Evolutionary conservation across 257 asterid species (phyloP).

Genomic region (Przewalskia tangutica): DNA sequence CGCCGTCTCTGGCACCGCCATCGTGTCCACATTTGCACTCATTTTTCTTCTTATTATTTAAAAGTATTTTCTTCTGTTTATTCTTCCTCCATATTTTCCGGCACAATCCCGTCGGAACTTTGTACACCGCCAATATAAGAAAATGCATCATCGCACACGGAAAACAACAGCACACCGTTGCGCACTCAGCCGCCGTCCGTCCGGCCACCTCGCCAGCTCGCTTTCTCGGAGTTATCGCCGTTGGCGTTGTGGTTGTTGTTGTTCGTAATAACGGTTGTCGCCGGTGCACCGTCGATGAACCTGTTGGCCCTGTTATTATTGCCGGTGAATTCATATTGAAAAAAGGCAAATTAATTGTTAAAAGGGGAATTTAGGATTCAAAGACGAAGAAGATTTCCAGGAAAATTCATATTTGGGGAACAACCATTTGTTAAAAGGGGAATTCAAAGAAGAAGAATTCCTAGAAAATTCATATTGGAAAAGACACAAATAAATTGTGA

Average conservation of each 20-base stretch:
- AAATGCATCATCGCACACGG: slow-evolving; percentile 52
- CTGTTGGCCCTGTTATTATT: neutral
- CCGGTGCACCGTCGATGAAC: slow-evolving; percentile 2
- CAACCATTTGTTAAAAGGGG: neutral
- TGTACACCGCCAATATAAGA: slow-evolving; percentile 50
- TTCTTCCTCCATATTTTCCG: slow-evolving; percentile 37
- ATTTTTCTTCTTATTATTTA: slow-evolving; percentile 11
- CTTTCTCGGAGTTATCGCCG: neutral
- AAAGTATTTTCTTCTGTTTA: slow-evolving; percentile 23
- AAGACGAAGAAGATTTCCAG: neutral
- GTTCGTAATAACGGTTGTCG: slow-evolving; percentile 15
- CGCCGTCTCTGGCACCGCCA: neutral
- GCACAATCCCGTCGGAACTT: slow-evolving; percentile 65
- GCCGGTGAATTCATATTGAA: neutral
- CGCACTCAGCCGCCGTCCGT: slow-evolving; percentile 71
- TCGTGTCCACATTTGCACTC: neutral
- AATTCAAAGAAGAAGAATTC: neutral
- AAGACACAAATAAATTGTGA: no score
- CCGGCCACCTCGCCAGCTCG: slow-evolving; percentile 65
- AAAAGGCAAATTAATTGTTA: neutral
- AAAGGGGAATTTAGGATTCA: neutral
- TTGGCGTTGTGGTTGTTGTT: neutral
- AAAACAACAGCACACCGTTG: slow-evolving; percentile 78
- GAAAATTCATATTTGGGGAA: neutral
- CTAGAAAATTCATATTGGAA: no score